Conservation (phyloP, 2,329 filamentous ascomycete genomes). For the Diplocarpon mali region DNA sequence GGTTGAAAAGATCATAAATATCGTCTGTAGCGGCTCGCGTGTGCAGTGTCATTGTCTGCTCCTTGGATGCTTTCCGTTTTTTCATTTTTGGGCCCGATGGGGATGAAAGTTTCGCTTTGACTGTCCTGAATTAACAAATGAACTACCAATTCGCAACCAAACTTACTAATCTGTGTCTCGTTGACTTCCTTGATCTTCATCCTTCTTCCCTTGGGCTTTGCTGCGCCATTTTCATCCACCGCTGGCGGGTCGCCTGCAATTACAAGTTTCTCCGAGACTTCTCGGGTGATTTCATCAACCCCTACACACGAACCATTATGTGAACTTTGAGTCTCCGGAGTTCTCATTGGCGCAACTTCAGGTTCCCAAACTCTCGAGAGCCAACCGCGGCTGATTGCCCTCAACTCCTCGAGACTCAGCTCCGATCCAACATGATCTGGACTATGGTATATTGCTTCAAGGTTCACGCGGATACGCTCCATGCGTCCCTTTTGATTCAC, state of each 20-base stretch:
- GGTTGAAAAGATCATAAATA: slow-evolving; percentile 95
- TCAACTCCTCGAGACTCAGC: slow-evolving; percentile 83
- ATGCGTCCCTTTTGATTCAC: slow-evolving; percentile 72
- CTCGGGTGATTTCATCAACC: slow-evolving; percentile 15
- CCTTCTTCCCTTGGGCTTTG: slow-evolving; percentile 45
- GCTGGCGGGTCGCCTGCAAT: slow-evolving; percentile 29
- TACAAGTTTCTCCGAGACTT: slow-evolving; percentile 28
- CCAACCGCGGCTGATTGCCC: slow-evolving; percentile 66
- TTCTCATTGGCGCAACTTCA: slow-evolving; percentile 14
- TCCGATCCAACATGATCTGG: slow-evolving; percentile 61
- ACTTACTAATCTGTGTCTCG: slow-evolving; percentile 84
- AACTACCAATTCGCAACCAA: too few species aligned
- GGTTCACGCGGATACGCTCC: slow-evolving; percentile 79
- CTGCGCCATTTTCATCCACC: slow-evolving; percentile 49
- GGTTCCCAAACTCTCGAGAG: slow-evolving; percentile 45
- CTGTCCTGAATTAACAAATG: slow-evolving; percentile 36
- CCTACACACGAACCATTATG: slow-evolving; percentile 1
- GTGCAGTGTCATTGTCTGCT: slow-evolving; percentile 97
- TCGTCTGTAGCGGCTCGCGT: slow-evolving; percentile 93
- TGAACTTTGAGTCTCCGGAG: slow-evolving; percentile 2
- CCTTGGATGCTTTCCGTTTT: slow-evolving; percentile 50
- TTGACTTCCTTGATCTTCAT: slow-evolving; percentile 78
- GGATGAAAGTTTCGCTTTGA: slow-evolving; percentile 88
- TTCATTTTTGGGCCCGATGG: slow-evolving; percentile 76
- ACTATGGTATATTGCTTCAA: slow-evolving; percentile 76